Evolutionary conservation across 768 basidiomycete species (phyloP), one percentile per base, ranked within the genome.

Genomic region (Phaffia tasmanica): DNA sequence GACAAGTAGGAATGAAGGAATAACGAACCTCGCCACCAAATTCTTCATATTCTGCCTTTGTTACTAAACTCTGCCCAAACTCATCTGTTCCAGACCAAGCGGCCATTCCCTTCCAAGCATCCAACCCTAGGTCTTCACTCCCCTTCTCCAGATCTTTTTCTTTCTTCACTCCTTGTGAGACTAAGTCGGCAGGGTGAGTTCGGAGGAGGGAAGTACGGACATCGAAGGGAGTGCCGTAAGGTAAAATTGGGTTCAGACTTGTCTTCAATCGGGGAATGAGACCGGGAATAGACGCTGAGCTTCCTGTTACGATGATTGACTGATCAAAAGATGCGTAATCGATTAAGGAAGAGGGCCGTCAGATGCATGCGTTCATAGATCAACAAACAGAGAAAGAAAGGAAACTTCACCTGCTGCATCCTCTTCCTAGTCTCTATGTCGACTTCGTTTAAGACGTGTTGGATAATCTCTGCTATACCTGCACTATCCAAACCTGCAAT

Each of bases 401-500:
- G 29, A 14, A 18, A 15, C 69, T 80, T 54, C 69, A 92, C 93
- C 79, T 86, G 83, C 70, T 87, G 88, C 51, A 98, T 80, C 57
- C 84, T 79, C 27, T 77, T 80, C 73, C 88, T 85, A 61, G 92
- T 87, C 3, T 77, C 77, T 27, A 83, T 81, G 3, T 81, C 76
- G 77, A 91, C 90, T 61, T 85, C 79, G 54, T 82, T 80, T 61
- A 99, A 80, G 56, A 97, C 82, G 73, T 84, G 87, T 72, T 89
- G 90, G 21, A 92, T 77, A 2, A 97, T 84, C 76, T 99, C 95
- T n/a, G 86, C 87, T 11, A 99, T 77, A 0, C 95, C 95, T 0
- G 95, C 94, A 16, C 86, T 89, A 75, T 98, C 95, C 21, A 94
- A 81, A 1, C 95, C 94, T 1, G 89, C 93, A 83, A 95, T 92